phyloP scores from a whole-genome alignment of 371 early-diverging fungal species.

The Saksenaea vasiformis region DNA sequence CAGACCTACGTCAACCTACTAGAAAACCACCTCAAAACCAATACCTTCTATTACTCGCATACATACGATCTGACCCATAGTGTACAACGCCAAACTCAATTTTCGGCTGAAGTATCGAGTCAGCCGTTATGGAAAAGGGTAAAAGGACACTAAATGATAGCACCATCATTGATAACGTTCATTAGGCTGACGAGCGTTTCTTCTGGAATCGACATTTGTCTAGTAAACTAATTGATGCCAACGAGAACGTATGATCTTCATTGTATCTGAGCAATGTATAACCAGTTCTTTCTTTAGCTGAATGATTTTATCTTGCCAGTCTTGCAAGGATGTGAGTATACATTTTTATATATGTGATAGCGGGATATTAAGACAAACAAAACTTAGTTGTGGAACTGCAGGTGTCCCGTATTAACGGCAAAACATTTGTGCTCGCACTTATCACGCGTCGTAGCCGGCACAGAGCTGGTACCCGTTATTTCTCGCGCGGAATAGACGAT shows the following conservation, averaged over 20 bases:
- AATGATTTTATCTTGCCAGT: slow-evolving; percentile 86
- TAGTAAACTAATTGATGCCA: slow-evolving; percentile 64
- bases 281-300: slow-evolving; percentile 44
- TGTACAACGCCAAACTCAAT: slow-evolving; percentile 71
- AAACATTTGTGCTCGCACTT: slow-evolving; percentile 73
- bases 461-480: slow-evolving; percentile 88
- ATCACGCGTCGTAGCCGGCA: slow-evolving; percentile 82
- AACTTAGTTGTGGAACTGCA: slow-evolving; percentile 57
- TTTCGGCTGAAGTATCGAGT: slow-evolving; percentile 11
- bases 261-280: background rate
- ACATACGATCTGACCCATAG: slow-evolving; percentile 84
- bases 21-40: slow-evolving; percentile 66
- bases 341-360: background rate
- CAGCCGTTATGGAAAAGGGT: slow-evolving; percentile 52
- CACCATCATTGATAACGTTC: background rate
- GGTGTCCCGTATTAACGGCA: slow-evolving; percentile 56
- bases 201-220: slow-evolving; percentile 86
- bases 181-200: slow-evolving; percentile 84
- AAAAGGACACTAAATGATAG: slow-evolving; percentile 8
- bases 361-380: background rate
- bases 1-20: slow-evolving; percentile 72
- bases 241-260: slow-evolving; percentile 43
- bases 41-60: slow-evolving; percentile 86
- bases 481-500: slow-evolving; percentile 93
- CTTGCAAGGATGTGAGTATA: slow-evolving; percentile 83